Conservation (phyloP, 1,284 basidiomycete genomes). For the Malassezia arunalokei region DNA sequence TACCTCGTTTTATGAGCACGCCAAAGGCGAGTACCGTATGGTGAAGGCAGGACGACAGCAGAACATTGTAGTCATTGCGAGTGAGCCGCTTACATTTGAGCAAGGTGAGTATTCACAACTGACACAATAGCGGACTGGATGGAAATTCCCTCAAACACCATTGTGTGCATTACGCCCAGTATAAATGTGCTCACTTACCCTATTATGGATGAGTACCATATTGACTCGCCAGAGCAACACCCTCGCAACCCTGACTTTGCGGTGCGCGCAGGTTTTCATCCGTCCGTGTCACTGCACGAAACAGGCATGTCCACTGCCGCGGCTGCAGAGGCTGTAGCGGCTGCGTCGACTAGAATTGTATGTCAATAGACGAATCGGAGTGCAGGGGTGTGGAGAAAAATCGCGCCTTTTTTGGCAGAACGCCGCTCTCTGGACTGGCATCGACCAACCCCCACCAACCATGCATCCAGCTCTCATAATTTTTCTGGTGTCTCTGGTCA, state of each 20-base stretch:
- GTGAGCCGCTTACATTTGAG: constrained; percentile 51
- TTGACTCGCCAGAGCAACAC: background rate
- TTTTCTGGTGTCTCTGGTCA: constrained; percentile 15
- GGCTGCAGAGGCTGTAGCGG: background rate
- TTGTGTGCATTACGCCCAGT: constrained; percentile 54
- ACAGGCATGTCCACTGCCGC: background rate
- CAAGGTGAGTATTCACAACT: constrained; percentile 53
- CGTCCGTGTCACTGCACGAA: background rate
- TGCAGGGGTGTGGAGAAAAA: background rate
- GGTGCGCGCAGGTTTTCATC: constrained; percentile 9
- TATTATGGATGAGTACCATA: constrained; percentile 65
- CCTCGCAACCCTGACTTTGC: constrained; percentile 8
- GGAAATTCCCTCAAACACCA: constrained; percentile 84
- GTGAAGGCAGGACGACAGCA: constrained; percentile 89
- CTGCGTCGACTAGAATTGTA: background rate
- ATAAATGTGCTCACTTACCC: constrained; percentile 85
- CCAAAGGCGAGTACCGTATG: constrained; percentile 34
- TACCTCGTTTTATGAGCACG: constrained; percentile 74
- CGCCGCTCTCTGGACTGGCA: background rate
- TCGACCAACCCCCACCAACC: background rate
- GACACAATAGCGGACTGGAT: constrained; percentile 66
- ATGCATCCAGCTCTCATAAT: constrained; percentile 16
- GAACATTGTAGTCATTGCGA: constrained; percentile 65
- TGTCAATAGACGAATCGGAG: background rate
- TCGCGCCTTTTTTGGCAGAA: background rate